A percentile compares a stretch with the other conserved stretches of the same genome.
Conservation (phyloP, 2,329 filamentous ascomycete genomes). For the Lecanicillium sp. region DNA sequence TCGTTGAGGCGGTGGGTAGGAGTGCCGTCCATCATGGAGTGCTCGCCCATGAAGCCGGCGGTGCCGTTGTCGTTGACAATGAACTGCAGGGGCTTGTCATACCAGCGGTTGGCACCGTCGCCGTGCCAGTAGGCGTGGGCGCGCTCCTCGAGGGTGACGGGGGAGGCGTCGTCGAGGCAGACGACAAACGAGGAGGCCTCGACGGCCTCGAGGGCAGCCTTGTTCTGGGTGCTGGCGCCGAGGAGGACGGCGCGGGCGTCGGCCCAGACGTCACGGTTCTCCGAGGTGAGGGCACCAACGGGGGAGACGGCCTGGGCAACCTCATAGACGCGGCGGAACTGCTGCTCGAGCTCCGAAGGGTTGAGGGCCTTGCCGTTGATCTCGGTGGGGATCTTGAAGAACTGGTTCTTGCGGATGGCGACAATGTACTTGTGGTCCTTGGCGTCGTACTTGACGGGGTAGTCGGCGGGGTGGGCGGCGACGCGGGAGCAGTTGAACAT, state of each 20-base stretch:
- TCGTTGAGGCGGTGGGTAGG: slow-evolving; percentile 96
- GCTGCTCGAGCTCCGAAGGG: slow-evolving; percentile 79
- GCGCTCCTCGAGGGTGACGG: slow-evolving; percentile 91
- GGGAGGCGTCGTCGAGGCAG: slow-evolving; percentile 85
- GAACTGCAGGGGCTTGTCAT: slow-evolving; percentile 96
- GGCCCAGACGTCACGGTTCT: slow-evolving; percentile 91
- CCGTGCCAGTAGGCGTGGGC: slow-evolving; percentile 98
- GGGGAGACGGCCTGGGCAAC: slow-evolving; percentile 63
- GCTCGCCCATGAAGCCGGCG: slow-evolving; percentile 94
- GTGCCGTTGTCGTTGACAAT: slow-evolving; percentile 98
- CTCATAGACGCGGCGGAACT: slow-evolving; percentile 80
- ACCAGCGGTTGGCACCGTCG: slow-evolving; percentile 93
- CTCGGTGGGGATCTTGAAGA: slow-evolving; percentile 86
- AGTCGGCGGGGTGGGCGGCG: slow-evolving; percentile 72
- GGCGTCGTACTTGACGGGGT: slow-evolving; percentile 71
- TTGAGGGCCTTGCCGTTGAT: slow-evolving; percentile 79
- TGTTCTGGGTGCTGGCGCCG: slow-evolving; percentile 70
- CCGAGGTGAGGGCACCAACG: slow-evolving; percentile 77
- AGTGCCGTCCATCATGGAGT: slow-evolving; percentile 99
- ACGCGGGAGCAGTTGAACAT: slow-evolving; percentile 97
- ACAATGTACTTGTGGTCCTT: slow-evolving; percentile 79
- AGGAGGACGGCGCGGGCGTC: slow-evolving; percentile 73
- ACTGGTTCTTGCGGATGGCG: slow-evolving; percentile 90
- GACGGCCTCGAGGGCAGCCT: slow-evolving; percentile 67
- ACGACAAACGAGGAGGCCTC: slow-evolving; percentile 87